These are phyloP conservation scores for Camellia granthamiana DNA, from an alignment of 148 eudicot genomes.

Conservation along the genomic window DNA sequence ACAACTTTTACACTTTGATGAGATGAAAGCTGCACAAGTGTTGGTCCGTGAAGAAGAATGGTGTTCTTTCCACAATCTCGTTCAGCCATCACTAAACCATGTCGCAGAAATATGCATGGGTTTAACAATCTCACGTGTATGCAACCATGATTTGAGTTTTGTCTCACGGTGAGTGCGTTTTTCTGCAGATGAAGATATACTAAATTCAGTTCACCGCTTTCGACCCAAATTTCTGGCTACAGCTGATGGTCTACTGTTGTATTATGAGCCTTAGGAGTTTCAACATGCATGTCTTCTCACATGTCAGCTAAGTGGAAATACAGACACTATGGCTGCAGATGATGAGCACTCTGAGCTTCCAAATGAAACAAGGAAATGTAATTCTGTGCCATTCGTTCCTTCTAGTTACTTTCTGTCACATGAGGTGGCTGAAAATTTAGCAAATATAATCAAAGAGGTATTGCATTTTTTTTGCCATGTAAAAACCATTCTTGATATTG, in stretches of 20 bases:
- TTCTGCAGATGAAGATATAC: conserved; percentile 73
- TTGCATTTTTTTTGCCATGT: conserved; percentile 8
- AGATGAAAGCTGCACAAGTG: conserved; percentile 21
- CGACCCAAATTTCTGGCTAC: conserved; percentile 65
- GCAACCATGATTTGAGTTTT: conserved; percentile 1
- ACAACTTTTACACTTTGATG: conserved; percentile 35
- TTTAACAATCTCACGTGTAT: background rate
- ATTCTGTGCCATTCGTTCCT: conserved; percentile 63
- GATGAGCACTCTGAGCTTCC: conserved; percentile 34
- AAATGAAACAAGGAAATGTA: conserved; percentile 42
- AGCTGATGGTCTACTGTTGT: conserved; percentile 55
- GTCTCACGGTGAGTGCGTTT: conserved; percentile 12
- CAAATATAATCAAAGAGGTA: conserved; percentile 74
- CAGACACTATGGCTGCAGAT: conserved; percentile 28
- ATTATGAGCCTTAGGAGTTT: conserved; percentile 57
- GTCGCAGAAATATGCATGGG: conserved; percentile 70
- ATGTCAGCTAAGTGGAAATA: conserved; percentile 34
- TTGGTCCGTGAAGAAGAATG: conserved; percentile 72
- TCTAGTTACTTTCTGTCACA: conserved; percentile 40
- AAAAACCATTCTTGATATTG: conserved; percentile 7
- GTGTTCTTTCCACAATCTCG: conserved; percentile 77
- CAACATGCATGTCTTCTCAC: conserved; percentile 54
- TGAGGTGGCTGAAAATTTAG: conserved; percentile 58
- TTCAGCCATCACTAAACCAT: conserved; percentile 68
- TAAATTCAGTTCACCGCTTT: conserved; percentile 64